Evolutionary conservation across 2,329 filamentous ascomycete genomes (phyloP), one percentile per base, ranked within the genome.

Genomic region (Talaromyces sp.): DNA sequence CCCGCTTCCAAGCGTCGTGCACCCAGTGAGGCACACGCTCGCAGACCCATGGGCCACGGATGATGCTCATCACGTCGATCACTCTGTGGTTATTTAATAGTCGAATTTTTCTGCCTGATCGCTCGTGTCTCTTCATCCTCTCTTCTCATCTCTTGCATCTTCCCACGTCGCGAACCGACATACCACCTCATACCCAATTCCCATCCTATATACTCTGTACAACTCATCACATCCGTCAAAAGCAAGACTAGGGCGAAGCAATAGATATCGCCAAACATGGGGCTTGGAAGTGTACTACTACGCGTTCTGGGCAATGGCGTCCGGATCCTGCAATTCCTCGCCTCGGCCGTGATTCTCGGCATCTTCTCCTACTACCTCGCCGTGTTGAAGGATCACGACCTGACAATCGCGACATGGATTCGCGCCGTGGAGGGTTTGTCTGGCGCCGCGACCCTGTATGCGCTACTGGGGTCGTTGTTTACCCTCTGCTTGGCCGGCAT

Each of bases 321-420:
- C 69, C 90, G 93, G 66, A 77, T 83, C 65, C 77, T 96, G 60
- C 85, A 91, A 69, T 89, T 96, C 75, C 81, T 84, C 71, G 90
- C 86, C 73, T 82, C 88, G 9, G 86, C 82, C 62, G 82, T 96
- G 66, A 84, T 93, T 63, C 84, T 97, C 63, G 89, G 84, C 66
- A 84, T 95, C 69, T 93, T 89, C 81, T 88, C 87, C 55, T 96
- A 96, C 81, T 96, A 92, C 81, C 85, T 97, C 55, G 86, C 89
- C 9, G 83, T 89, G 9, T 84, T 93, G 14, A 73, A 83, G 63
- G 84, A 88, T 69, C 85, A 91, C 75, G 69, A 86, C 66, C 74
- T 87, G 14, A 60, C 70, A 61, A 92, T 93, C 65, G 80, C 83
- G 19, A 84, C 75, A 66, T 88, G 84, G 78, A 78, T 88, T 62